phyloP scores from a whole-genome alignment of 331 rosid genomes.

The Telfairia occidentalis region DNA sequence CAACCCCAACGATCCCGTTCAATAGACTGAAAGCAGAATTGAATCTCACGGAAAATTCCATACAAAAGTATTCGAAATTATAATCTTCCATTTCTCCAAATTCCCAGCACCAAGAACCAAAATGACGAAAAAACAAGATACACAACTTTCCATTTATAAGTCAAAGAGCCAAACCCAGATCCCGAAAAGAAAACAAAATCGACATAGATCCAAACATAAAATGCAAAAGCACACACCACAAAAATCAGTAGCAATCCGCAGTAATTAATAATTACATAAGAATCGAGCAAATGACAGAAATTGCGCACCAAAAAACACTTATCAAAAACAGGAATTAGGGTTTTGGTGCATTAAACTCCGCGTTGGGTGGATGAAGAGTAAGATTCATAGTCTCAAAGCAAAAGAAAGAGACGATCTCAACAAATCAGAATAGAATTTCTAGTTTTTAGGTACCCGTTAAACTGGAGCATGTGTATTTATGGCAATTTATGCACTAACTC shows the following conservation, averaged over 20 bases:
- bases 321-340: slow-evolving; percentile 23
- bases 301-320: slow-evolving; percentile 3
- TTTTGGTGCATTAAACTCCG: slow-evolving; percentile 16
- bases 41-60: slow-evolving; percentile 13
- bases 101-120: slow-evolving; percentile 22
- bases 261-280: background rate
- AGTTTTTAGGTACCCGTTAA: slow-evolving; percentile 16
- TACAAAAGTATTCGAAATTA: slow-evolving; percentile 16
- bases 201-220: slow-evolving; percentile 34
- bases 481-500: background rate
- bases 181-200: slow-evolving; percentile 19
- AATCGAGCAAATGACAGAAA: slow-evolving; percentile 12
- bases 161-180: slow-evolving; percentile 18
- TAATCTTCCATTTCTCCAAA: slow-evolving; percentile 10
- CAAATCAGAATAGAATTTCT: slow-evolving; percentile 4
- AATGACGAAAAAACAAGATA: background rate
- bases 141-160: slow-evolving; percentile 11
- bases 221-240: slow-evolving; percentile 5
- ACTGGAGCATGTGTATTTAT: slow-evolving; percentile 9
- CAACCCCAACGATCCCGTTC: slow-evolving; percentile 13
- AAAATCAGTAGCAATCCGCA: slow-evolving; percentile 6
- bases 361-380: background rate
- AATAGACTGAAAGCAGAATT: background rate
- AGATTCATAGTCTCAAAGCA: slow-evolving; percentile 2
- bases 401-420: slow-evolving; percentile 12